Percentiles rank a stretch among this genome's conserved stretches.
These are phyloP conservation scores for Diaporthe sp. DNA, from an alignment of 2,329 filamentous ascomycete species.

Conservation along the genomic window DNA sequence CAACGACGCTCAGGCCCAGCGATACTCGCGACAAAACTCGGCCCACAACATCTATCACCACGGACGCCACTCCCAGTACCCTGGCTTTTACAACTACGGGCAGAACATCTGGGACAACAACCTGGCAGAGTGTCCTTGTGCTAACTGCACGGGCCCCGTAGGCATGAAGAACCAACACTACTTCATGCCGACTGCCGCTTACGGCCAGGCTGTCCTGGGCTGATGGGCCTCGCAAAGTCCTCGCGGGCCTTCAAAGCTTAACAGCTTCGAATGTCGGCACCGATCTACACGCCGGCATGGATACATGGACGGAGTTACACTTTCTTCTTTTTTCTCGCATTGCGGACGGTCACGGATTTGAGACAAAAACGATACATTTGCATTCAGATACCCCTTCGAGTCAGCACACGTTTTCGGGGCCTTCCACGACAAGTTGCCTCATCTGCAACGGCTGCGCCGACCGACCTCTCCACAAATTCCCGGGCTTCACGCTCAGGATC, in stretches of 20 bases:
- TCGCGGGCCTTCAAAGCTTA: neutral
- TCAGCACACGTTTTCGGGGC: conserved; percentile 36
- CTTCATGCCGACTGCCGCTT: conserved; percentile 60
- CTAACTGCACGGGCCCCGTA: conserved; percentile 59
- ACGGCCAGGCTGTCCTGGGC: conserved; percentile 70
- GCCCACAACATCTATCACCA: conserved; percentile 56
- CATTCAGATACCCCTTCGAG: conserved; percentile 42
- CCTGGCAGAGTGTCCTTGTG: conserved; percentile 64
- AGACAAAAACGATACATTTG: conserved; percentile 42
- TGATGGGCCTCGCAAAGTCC: conserved; percentile 44
- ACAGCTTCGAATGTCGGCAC: neutral
- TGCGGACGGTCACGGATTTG: conserved; percentile 41
- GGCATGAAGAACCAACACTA: conserved; percentile 61
- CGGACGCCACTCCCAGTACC: conserved; percentile 58
- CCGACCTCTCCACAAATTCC: neutral
- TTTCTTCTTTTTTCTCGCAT: conserved; percentile 37
- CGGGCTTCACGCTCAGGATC: neutral
- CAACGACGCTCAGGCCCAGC: conserved; percentile 58
- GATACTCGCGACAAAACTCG: conserved; percentile 54
- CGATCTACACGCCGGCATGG: conserved; percentile 19
- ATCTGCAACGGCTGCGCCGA: neutral
- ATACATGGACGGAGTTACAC: conserved; percentile 36
- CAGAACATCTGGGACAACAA: conserved; percentile 66
- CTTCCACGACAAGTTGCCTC: conserved; percentile 5
- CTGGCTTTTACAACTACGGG: conserved; percentile 61